These are phyloP conservation scores for Cercospora berteroae DNA, from an alignment of 2,329 filamentous ascomycete genomes.

Conservation along the genomic window DNA sequence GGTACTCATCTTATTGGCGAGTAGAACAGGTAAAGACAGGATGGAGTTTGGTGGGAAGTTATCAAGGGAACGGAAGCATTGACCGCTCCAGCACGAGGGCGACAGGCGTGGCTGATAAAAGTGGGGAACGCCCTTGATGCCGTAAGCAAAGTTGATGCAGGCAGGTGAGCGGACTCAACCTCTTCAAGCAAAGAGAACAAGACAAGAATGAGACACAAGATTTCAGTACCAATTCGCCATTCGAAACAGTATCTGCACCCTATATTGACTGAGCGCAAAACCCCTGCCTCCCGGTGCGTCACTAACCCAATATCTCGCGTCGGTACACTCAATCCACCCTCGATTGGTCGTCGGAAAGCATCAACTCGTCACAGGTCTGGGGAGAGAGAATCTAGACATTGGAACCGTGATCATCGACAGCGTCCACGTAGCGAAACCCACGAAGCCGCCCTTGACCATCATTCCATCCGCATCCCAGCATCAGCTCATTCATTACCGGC, in stretches of 20 bases:
- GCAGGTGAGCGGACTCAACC: not conserved
- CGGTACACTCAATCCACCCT: slow-evolving; percentile 1
- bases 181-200: not conserved
- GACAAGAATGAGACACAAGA: not conserved
- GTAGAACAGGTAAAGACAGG: not conserved
- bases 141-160: not conserved
- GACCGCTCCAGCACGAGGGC: not conserved
- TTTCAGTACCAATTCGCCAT: slow-evolving; percentile 3
- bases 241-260: slow-evolving; percentile 21
- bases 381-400: slow-evolving; percentile 14
- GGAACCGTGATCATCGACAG: slow-evolving; percentile 9
- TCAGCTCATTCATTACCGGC: not conserved
- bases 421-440: slow-evolving; percentile 4
- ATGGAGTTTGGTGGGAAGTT: not conserved
- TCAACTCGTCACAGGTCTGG: slow-evolving; percentile 11
- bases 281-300: not conserved
- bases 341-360: slow-evolving; percentile 7
- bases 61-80: not conserved
- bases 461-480: not conserved
- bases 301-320: slow-evolving; percentile 4
- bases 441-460: slow-evolving; percentile 14
- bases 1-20: slow-evolving; percentile 2
- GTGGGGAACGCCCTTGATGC: not conserved
- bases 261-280: slow-evolving; percentile 16
- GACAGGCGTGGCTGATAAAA: not conserved